Evolutionary conservation across 2,329 filamentous ascomycete species (phyloP).

Genomic region (Apiospora kogelbergensis): DNA sequence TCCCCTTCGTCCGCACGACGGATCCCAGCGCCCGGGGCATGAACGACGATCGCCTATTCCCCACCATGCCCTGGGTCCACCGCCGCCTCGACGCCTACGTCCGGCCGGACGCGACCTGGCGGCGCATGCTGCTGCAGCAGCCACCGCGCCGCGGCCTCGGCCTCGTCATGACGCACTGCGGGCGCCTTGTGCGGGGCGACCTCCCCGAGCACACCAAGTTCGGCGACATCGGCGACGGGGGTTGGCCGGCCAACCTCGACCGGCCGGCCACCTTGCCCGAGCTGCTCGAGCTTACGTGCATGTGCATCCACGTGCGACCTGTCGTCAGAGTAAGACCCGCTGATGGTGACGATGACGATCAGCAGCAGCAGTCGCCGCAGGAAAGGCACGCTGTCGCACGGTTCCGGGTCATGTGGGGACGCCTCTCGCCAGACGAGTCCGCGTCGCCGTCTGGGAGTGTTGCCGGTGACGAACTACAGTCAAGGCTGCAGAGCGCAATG

Average conservation of each 20-base stretch:
- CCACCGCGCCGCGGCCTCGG: constrained; percentile 20
- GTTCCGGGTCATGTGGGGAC: neutral
- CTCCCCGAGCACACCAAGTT: neutral
- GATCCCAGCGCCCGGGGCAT: neutral
- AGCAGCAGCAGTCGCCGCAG: neutral
- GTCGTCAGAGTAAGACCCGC: neutral
- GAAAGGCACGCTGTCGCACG: neutral
- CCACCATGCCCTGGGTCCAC: neutral
- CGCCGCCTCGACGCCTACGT: neutral
- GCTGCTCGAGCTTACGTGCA: neutral
- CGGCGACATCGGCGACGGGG: neutral
- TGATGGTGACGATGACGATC: too few relatives aligned
- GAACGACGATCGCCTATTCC: neutral
- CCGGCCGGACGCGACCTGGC: constrained; percentile 1
- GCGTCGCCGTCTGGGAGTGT: neutral
- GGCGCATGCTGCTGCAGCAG: constrained; percentile 14
- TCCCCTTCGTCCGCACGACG: constrained; percentile 1
- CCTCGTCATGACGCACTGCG: constrained; percentile 2
- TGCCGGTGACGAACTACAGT: neutral
- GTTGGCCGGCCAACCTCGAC: neutral
- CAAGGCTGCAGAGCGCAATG: neutral
- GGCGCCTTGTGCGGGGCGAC: neutral
- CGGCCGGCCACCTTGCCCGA: neutral
- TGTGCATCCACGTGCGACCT: neutral
- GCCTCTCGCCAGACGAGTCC: neutral